These are phyloP conservation scores for Pulveroboletus sp. DNA, from an alignment of 1,284 basidiomycete genomes.

Conservation along the genomic window DNA sequence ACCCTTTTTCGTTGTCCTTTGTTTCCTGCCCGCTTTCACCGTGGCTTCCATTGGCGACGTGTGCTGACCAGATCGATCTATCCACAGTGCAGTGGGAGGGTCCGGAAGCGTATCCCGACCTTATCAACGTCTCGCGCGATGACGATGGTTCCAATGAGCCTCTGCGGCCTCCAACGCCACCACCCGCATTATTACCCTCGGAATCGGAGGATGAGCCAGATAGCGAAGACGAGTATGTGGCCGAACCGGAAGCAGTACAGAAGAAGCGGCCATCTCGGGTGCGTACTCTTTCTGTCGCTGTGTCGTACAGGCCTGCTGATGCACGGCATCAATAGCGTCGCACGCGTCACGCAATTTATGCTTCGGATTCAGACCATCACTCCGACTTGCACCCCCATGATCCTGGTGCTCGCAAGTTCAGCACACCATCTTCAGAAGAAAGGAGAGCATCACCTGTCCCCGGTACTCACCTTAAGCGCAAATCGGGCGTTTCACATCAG, in stretches of 20 bases:
- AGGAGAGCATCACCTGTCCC: slow-evolving; percentile 22
- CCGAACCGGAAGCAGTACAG: slow-evolving; percentile 37
- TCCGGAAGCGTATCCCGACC: slow-evolving; percentile 48
- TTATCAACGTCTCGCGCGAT: slow-evolving; percentile 26
- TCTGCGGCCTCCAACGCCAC: slow-evolving; percentile 22
- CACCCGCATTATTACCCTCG: slow-evolving; percentile 33
- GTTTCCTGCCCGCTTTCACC: slow-evolving; percentile 13
- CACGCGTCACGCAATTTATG: slow-evolving; percentile 36
- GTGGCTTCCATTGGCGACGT: slow-evolving; percentile 10
- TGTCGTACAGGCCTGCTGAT: slow-evolving; percentile 16
- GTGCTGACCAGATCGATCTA: slow-evolving; percentile 28
- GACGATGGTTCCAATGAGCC: slow-evolving; percentile 19
- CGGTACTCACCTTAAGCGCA: slow-evolving; percentile 39
- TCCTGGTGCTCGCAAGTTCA: slow-evolving; percentile 20
- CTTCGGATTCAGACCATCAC: slow-evolving; percentile 43
- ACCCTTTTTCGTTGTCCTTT: slow-evolving; percentile 6
- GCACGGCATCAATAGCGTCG: slow-evolving; percentile 32
- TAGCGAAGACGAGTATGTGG: slow-evolving; percentile 70
- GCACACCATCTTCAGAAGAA: slow-evolving; percentile 22
- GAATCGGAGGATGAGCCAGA: slow-evolving; percentile 51
- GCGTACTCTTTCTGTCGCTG: slow-evolving; percentile 25
- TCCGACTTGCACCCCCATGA: slow-evolving; percentile 31
- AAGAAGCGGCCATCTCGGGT: slow-evolving; percentile 40
- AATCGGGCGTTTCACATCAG: slow-evolving; percentile 30
- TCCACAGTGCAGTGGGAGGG: slow-evolving; percentile 69